These are phyloP conservation scores for Byssoonygena ceratinophila DNA, from an alignment of 2,329 filamentous ascomycete species.

Conservation along the genomic window DNA sequence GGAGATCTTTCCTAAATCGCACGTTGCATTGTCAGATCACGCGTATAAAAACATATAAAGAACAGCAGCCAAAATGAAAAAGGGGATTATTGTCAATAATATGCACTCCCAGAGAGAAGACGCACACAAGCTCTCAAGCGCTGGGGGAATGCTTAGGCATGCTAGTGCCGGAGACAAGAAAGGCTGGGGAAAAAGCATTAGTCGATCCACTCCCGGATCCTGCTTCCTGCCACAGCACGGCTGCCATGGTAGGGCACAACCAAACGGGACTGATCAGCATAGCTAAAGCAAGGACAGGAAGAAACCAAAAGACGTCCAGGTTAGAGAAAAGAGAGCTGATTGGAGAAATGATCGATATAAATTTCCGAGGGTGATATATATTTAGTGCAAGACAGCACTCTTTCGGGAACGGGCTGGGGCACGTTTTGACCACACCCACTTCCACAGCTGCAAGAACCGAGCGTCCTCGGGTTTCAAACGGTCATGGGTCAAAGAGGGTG, in stretches of 20 bases:
- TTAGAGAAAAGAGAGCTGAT: background rate
- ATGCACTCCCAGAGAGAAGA: background rate
- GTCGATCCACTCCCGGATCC: background rate
- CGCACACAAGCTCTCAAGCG: too few species aligned
- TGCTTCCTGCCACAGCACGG: background rate
- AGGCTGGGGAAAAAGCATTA: background rate
- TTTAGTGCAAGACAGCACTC: background rate
- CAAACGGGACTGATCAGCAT: background rate
- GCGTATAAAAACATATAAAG: background rate
- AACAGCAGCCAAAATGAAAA: background rate
- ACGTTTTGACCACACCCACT: slow-evolving; percentile 10
- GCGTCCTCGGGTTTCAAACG: slow-evolving; percentile 2
- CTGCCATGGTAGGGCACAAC: background rate
- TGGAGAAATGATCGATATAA: background rate
- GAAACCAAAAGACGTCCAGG: background rate
- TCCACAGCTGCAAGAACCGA: slow-evolving; percentile 2
- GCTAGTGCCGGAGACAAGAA: background rate
- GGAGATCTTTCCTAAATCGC: slow-evolving; percentile 6
- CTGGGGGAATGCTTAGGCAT: too few species aligned
- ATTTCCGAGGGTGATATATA: background rate
- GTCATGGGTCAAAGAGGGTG: slow-evolving; percentile 6
- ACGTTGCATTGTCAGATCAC: slow-evolving; percentile 7
- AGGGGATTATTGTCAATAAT: background rate
- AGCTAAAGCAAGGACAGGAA: background rate
- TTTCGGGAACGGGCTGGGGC: background rate